Percentiles rank a stretch among this genome's conserved stretches.
These are phyloP conservation scores for Phytophthora rubi DNA, from an alignment of 352 stramenopile genomes.

Conservation along the genomic window DNA sequence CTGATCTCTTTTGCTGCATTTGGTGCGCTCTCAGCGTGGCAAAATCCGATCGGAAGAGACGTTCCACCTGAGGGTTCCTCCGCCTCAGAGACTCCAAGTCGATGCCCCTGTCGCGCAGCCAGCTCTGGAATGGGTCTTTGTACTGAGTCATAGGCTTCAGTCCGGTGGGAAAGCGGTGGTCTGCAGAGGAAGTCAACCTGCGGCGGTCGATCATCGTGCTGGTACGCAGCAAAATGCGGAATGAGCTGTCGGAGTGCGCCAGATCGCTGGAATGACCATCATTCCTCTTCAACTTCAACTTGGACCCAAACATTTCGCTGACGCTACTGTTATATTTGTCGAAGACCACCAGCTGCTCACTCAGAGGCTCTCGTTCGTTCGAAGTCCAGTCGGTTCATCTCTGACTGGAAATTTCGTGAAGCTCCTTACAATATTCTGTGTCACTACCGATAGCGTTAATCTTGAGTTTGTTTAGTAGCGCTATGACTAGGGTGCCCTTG, in stretches of 20 bases:
- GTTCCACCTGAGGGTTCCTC: neutral
- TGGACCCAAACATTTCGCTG: neutral
- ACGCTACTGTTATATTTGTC: too few relatives aligned
- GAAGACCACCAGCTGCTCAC: too few relatives aligned
- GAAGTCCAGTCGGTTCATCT: too few relatives aligned
- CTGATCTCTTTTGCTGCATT: neutral
- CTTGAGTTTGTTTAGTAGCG: too few relatives aligned
- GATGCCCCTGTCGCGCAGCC: neutral
- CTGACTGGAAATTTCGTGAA: too few relatives aligned
- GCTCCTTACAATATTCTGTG: too few relatives aligned
- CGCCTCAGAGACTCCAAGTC: neutral
- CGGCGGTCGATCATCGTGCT: neutral
- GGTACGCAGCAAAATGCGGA: neutral
- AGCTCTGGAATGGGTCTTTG: neutral
- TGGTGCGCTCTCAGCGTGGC: neutral
- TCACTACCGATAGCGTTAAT: too few relatives aligned
- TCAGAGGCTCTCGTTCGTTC: too few relatives aligned
- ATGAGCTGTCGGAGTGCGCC: slow-evolving; percentile 1
- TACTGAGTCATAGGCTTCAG: neutral
- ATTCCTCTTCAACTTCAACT: slow-evolving; percentile 7
- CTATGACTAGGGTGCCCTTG: too few relatives aligned
- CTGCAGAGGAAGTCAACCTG: neutral
- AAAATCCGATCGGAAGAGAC: neutral
- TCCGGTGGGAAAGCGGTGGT: neutral
- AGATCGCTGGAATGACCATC: slow-evolving; percentile 1